Conservation (phyloP, 768 basidiomycete species). For the Termitomyces heimii region DNA sequence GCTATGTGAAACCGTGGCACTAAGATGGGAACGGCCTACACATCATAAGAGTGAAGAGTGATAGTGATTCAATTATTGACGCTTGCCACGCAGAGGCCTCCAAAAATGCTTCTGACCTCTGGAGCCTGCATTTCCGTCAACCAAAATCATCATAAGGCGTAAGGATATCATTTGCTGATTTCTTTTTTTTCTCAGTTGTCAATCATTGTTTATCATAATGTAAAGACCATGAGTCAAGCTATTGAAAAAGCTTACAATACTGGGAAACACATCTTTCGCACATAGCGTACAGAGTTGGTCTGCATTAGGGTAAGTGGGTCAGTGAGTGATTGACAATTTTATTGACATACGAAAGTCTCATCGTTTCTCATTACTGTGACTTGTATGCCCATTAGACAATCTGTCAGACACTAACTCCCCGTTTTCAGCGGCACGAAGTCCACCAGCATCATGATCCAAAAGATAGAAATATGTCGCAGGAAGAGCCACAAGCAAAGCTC, state of each 20-base stretch:
- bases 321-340: background rate
- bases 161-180: background rate
- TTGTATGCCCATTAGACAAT: background rate
- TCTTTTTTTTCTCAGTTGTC: background rate
- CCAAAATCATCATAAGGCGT: background rate
- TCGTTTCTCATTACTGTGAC: background rate
- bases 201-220: too few relatives aligned
- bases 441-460: conserved; percentile 36
- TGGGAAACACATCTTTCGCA: background rate
- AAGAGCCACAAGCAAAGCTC: conserved; percentile 56
- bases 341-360: background rate
- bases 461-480: conserved; percentile 65
- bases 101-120: too few relatives aligned
- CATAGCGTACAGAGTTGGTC: background rate
- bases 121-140: too few relatives aligned
- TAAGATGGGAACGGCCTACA: too few relatives aligned
- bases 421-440: conserved; percentile 34
- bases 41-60: too few relatives aligned
- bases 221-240: too few relatives aligned
- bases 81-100: too few relatives aligned
- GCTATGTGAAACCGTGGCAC: too few relatives aligned
- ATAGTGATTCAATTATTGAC: too few relatives aligned
- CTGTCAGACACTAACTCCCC: conserved; percentile 10
- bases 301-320: background rate
- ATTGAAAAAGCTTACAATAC: background rate